phyloP scores from a whole-genome alignment of 177 flowering plant species.

The Vitis hybrid region DNA sequence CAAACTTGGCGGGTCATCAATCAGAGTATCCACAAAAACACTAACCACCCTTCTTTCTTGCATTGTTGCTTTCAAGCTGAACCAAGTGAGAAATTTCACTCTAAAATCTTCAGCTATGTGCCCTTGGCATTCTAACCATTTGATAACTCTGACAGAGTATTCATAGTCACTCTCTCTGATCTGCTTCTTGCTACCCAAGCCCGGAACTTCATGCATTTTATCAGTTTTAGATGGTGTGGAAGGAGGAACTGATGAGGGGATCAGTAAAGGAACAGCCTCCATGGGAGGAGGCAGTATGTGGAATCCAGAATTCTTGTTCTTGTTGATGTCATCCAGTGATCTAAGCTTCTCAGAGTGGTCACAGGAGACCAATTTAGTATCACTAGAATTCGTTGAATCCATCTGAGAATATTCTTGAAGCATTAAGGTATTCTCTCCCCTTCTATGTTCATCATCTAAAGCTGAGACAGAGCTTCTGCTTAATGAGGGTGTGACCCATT shows the following conservation, averaged over 20 bases:
- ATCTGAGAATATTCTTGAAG: conserved; percentile 19
- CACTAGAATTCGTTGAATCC: conserved; percentile 31
- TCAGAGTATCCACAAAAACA: conserved; percentile 53
- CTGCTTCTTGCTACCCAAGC: conserved; percentile 17
- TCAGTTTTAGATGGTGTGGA: conserved; percentile 40
- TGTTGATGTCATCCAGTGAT: conserved; percentile 22
- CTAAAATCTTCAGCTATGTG: conserved; percentile 53
- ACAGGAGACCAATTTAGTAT: conserved; percentile 7
- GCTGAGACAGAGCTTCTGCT: conserved; percentile 13
- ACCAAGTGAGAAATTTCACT: conserved; percentile 78
- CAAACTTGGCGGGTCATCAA: conserved; percentile 62
- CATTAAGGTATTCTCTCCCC: conserved; percentile 9
- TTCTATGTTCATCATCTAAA: conserved; percentile 15
- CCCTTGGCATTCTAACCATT: conserved; percentile 58
- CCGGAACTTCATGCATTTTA: conserved; percentile 8
- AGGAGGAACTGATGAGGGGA: conserved; percentile 27
- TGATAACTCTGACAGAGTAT: conserved; percentile 47
- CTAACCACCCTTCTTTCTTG: conserved; percentile 62
- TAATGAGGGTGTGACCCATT: conserved; percentile 40
- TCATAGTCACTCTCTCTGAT: conserved; percentile 39
- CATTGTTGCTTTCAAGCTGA: conserved; percentile 60
- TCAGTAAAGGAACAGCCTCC: conserved; percentile 6
- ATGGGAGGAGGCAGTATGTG: conserved; percentile 7
- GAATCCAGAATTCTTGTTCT: conserved; percentile 17
- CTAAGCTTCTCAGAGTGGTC: conserved; percentile 20